phyloP scores from a whole-genome alignment of 1,139 yeast genomes.

The Candida sp. region DNA sequence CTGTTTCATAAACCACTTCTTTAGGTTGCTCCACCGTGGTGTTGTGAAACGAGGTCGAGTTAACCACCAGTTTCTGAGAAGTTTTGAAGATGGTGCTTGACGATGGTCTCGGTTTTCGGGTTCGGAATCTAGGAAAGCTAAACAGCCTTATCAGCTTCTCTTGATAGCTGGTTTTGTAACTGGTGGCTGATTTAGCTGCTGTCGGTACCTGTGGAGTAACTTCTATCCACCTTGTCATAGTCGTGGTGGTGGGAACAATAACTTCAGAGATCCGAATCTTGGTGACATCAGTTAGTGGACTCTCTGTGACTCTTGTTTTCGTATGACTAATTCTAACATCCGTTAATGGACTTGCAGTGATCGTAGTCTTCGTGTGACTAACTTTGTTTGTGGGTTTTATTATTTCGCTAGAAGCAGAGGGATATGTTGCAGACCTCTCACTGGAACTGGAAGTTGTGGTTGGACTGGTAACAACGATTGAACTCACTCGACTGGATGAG shows the following conservation, averaged over 20 bases:
- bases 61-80: background rate
- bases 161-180: background rate
- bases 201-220: background rate
- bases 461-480: no score
- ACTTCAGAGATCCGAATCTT: background rate
- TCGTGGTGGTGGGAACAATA: background rate
- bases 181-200: background rate
- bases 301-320: background rate
- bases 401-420: no score
- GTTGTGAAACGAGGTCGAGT: background rate
- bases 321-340: background rate
- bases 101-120: background rate
- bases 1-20: background rate
- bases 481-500: background rate
- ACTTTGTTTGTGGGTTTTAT: no score
- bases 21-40: background rate
- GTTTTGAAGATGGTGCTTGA: no score
- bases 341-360: no score
- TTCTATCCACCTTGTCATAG: conserved; percentile 1
- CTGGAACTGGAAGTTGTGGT: no score
- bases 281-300: background rate
- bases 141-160: background rate
- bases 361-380: background rate
- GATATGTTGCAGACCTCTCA: no score
- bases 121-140: background rate